Evolutionary conservation across 2,329 filamentous ascomycete genomes (phyloP).

Genomic region (Hypoxylon sp.): DNA sequence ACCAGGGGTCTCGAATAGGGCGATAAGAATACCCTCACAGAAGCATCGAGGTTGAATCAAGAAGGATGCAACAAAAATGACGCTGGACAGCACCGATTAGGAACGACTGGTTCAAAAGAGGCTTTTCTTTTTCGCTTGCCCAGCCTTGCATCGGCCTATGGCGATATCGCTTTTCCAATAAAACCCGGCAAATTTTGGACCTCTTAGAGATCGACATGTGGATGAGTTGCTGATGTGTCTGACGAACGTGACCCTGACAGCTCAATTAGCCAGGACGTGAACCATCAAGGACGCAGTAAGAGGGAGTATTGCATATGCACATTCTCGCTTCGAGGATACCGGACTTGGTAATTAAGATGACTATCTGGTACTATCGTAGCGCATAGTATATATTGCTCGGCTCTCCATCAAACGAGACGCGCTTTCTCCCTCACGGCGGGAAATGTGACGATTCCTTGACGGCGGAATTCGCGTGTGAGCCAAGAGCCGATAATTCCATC

Average conservation of each 20-base stretch:
- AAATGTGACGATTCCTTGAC: slow-evolving; percentile 27
- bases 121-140: slow-evolving; percentile 26
- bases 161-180: slow-evolving; percentile 27
- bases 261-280: slow-evolving; percentile 27
- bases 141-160: slow-evolving; percentile 40
- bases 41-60: slow-evolving; percentile 22
- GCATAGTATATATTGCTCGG: slow-evolving; percentile 23
- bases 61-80: slow-evolving; percentile 21
- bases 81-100: slow-evolving; percentile 36
- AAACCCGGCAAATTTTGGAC: slow-evolving; percentile 46
- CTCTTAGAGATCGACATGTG: slow-evolving; percentile 52
- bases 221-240: slow-evolving; percentile 42
- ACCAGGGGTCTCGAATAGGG: slow-evolving; percentile 23
- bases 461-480: slow-evolving; percentile 14
- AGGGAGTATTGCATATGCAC: slow-evolving; percentile 39
- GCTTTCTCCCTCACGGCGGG: no score
- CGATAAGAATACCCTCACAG: slow-evolving; percentile 18
- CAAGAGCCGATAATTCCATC: slow-evolving; percentile 19
- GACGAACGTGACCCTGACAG: slow-evolving; percentile 42
- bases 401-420: slow-evolving; percentile 9
- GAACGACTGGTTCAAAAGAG: slow-evolving; percentile 37
- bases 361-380: slow-evolving; percentile 26
- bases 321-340: slow-evolving; percentile 31
- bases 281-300: slow-evolving; percentile 7
- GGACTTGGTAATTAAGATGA: slow-evolving; percentile 25